Evolutionary conservation across 371 early-diverging fungal genomes (phyloP), one percentile per base, ranked within the genome.

Genomic region (Funneliformis caledonium): DNA sequence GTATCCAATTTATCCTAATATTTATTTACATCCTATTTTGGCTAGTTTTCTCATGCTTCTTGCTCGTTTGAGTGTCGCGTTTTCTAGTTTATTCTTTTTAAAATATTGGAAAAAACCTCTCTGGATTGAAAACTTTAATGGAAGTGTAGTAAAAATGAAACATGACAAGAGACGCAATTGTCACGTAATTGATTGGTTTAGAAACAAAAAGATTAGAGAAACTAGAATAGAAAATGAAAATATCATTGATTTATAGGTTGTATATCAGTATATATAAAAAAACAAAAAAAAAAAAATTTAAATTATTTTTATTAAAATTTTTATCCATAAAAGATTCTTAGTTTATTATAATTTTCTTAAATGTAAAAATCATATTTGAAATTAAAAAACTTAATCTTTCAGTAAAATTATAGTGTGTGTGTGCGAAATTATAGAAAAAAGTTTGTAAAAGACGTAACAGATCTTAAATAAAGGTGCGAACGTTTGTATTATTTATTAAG

Each of bases 41-140:
- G 96, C 98, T 0, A 97, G 97, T 59, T 86, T 95, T 82, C 96
- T 97, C 60, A 98, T 98, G 98, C 97, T 96, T 1, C 89, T 95
- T 77, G 93, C 93, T 69, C 95, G 96, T 31, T 93, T 97, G 8
- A 92, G 93, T 79, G 98, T 98, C 0, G 97, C 98, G 37, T 86
- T 90, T 64, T 94, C 94, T 69, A 96, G 96, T 78, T 85, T 98
- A 78, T 84, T 95, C 78, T 84, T 95, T 85, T 90, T 98, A 62
- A 91, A 90, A 82, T 88, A 89, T 82, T 95, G 91, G 89, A 83
- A 81, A 62, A 90, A 89, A 77, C 93, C 91, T 7, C 14, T 42
- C 0, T 82, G 91, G 59, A 72, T 76, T 11, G 84, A 83, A 33
- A 80, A 47, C n/a, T 52, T 45, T 42, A 52, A 56, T 11, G 78